These are phyloP conservation scores for Infundibulicybe gibba DNA, from an alignment of 768 basidiomycete genomes.

Conservation along the genomic window DNA sequence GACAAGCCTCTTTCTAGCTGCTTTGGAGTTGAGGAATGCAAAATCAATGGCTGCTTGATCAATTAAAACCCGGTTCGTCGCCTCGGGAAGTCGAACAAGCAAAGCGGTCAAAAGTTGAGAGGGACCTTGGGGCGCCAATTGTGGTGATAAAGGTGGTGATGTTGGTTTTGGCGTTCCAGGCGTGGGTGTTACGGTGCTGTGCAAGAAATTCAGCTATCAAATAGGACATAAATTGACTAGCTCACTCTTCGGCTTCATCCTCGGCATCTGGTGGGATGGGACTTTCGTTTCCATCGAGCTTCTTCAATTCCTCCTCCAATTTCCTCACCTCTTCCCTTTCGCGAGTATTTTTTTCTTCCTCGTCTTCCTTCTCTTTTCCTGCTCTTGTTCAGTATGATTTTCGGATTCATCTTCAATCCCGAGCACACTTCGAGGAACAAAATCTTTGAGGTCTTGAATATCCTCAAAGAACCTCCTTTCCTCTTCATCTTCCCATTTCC, in stretches of 20 bases:
- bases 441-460: slow-evolving; percentile 85
- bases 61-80: slow-evolving; percentile 84
- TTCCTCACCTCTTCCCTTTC: slow-evolving; percentile 71
- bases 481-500: slow-evolving; percentile 99
- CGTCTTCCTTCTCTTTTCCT: slow-evolving; percentile 31
- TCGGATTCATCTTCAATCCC: slow-evolving; percentile 58
- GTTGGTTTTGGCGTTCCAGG: slow-evolving; percentile 63
- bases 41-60: slow-evolving; percentile 97
- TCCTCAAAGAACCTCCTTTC: slow-evolving; percentile 94
- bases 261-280: slow-evolving; percentile 8
- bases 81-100: slow-evolving; percentile 88
- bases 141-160: slow-evolving; percentile 61
- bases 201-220: slow-evolving; percentile 13
- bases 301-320: slow-evolving; percentile 75
- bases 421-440: slow-evolving; percentile 84
- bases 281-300: slow-evolving; percentile 39
- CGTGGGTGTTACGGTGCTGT: slow-evolving; percentile 55
- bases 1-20: slow-evolving; percentile 86
- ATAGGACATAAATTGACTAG: too few species aligned
- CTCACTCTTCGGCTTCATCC: slow-evolving; percentile 27
- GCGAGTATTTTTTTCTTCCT: slow-evolving; percentile 45
- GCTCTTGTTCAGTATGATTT: slow-evolving; percentile 37
- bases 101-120: slow-evolving; percentile 90
- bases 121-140: slow-evolving; percentile 82
- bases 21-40: slow-evolving; percentile 94